Conservation (phyloP, 2,329 filamentous ascomycete genomes). For the Triangularia verruculosa region DNA sequence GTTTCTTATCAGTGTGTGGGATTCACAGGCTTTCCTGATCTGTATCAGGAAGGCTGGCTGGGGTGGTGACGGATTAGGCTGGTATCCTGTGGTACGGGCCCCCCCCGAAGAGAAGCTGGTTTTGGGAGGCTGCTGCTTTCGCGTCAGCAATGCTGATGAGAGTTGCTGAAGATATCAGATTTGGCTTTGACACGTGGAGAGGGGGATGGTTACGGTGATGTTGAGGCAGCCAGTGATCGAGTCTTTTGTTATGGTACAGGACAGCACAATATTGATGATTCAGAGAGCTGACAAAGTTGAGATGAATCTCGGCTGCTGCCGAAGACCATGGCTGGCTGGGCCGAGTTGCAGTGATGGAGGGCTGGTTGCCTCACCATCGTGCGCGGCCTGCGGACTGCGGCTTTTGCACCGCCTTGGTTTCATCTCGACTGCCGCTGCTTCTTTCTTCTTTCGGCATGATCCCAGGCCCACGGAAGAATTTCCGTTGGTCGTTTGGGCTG, state of each 20-base stretch:
- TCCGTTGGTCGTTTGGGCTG: background rate
- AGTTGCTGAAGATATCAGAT: background rate
- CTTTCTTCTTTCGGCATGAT: background rate
- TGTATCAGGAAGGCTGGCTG: background rate
- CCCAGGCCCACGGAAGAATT: background rate
- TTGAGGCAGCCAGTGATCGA: background rate
- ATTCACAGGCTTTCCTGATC: background rate
- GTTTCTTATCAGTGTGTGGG: background rate
- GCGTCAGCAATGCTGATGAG: background rate
- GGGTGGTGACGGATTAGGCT: background rate
- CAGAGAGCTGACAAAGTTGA: too few relatives aligned
- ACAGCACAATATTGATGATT: too few relatives aligned
- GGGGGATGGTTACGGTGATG: background rate
- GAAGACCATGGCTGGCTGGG: background rate
- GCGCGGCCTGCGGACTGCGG: background rate
- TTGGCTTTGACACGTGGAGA: background rate
- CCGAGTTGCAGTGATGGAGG: background rate
- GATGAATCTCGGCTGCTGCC: background rate
- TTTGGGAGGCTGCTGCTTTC: background rate
- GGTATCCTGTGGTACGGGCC: conserved; percentile 10
- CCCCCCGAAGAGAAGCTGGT: background rate
- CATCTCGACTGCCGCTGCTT: background rate
- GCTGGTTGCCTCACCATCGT: background rate
- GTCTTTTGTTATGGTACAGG: too few relatives aligned
- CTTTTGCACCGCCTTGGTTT: background rate